These are phyloP conservation scores for Umbilicus rupestris DNA, from an alignment of 164 flowering plant species.

Conservation along the genomic window DNA sequence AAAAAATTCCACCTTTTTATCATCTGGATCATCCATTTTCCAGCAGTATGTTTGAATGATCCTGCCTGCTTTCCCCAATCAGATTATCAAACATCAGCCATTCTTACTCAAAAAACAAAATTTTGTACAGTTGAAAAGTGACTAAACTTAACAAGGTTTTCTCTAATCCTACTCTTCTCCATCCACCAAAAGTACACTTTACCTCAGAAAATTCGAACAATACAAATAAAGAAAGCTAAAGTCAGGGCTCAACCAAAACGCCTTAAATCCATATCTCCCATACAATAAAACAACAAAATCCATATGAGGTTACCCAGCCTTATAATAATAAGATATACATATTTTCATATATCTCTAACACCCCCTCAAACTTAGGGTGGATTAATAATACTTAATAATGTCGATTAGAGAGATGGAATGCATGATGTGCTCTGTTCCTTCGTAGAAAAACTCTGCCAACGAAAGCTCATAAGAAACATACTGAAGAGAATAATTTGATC, in stretches of 20 bases:
- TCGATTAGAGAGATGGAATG: too few relatives aligned
- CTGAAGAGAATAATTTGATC: too few relatives aligned
- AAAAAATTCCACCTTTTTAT: conserved; percentile 60
- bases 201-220: neutral
- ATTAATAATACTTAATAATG: too few relatives aligned
- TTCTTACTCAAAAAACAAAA: too few relatives aligned
- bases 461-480: too few relatives aligned
- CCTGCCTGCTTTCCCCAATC: conserved; percentile 82
- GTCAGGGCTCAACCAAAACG: neutral
- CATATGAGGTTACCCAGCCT: too few relatives aligned
- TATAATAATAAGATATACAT: too few relatives aligned
- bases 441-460: too few relatives aligned
- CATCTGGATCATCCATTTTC: conserved; percentile 94
- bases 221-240: neutral
- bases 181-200: neutral
- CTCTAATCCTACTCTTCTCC: neutral
- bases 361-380: too few relatives aligned
- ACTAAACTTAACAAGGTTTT: neutral
- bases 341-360: too few relatives aligned
- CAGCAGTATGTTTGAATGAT: conserved; percentile 79
- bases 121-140: too few relatives aligned
- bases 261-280: neutral
- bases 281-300: neutral
- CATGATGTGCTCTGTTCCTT: too few relatives aligned
- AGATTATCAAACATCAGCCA: neutral